Base-by-base conservation (phyloP, 139 green algal genomes). In the Chlorella sp. region DNA sequence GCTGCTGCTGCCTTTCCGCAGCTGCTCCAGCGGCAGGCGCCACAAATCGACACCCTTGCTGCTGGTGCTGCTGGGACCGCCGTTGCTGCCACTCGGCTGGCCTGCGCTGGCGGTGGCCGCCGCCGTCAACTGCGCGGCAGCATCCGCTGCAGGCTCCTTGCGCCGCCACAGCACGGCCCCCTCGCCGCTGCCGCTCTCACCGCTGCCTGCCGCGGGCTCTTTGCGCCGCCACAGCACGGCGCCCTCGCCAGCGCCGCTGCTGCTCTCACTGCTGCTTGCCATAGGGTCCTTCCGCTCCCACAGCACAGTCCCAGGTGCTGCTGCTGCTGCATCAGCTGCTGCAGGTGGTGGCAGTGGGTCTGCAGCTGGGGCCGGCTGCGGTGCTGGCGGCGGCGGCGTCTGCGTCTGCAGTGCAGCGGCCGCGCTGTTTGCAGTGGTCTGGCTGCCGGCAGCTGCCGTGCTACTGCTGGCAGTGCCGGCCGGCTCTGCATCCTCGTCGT, bases 221-320 rank as follows among this genome's bases (percentile, higher is more conserved):
- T 17, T 62, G 25, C 78, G 78, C 63, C 63, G 39, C 78, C 78
- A 83, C 38, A 83, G 63, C 17, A 83, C 17, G 38, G 36, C 36
- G 0, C 78, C 39, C 26, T 80, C 44, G 28, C n/a, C 44, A n/a
- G n/a, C n/a, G n/a, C 38, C 15, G 60, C 63, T 41, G 60, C 44
- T 32, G 47, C 47, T 44, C 12, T 55, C 44, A 44, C 30, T 62
- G 26, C 32, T 73, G 76, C 74, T 44, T 4, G 32, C n/a, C 44
- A 47, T 4, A 18, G 28, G 17, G 32, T 63, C 28, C 73, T 64
- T 80, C 2, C 73, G 73, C 47, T 32, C 16, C 73, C 73, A 80
- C 18, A 80, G 47, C 23, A 80, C 47, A 25, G 41, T 68, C 26
- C 34, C 34, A 13, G 32, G 13, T 5, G 7, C 20, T 15, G 55